Evolutionary conservation across 306 rosid species (phyloP), one percentile per base, ranked within the genome.

Genomic region (Vicia sativa): DNA sequence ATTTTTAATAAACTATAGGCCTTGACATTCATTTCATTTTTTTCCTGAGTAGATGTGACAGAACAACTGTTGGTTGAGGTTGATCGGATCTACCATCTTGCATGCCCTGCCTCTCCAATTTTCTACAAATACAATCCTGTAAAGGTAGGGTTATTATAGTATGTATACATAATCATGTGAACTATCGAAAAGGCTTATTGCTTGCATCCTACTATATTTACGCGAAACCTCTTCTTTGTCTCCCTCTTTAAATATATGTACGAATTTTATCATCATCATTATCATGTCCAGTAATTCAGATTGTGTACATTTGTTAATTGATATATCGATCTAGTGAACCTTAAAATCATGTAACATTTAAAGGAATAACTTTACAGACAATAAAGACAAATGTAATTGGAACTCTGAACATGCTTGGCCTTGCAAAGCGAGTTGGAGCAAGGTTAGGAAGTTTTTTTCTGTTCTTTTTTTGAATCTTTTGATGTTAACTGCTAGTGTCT

Each of bases 391-490:
- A 62, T 39, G 67, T 62, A 39, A 62, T 62, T 41, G 67, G 67
- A 74, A 91, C 97, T 3, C 61, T 91, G 77, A 91, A 91, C 76
- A 89, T 91, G 97, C 91, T 91, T 64, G 97, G 97, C 65, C 97
- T 91, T 64, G 97, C 97, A 35, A 91, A 91, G 87, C 90, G 97
- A 37, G 97, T 91, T 46, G 97, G 97, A 68, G 97, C 97, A 23
- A 87, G 97, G 97, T 89, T 68, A 13, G 55, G 35, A 62, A 43
- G 23, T 19, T 19, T 41, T 21, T 11, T 1, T 21, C 39, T 18
- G 5, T 2, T 35, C 21, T 34, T 29, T 14, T 59, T 49, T 11
- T 58, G 0, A 46, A 18, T 58, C 25, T 58, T 61, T 18, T 38
- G 49, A 41, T 54, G 42, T 61, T 45, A 34, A 52, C 49, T 49